Evolutionary conservation across 202 grass and related monocot genomes (phyloP).

Genomic region (Musa balbisiana): DNA sequence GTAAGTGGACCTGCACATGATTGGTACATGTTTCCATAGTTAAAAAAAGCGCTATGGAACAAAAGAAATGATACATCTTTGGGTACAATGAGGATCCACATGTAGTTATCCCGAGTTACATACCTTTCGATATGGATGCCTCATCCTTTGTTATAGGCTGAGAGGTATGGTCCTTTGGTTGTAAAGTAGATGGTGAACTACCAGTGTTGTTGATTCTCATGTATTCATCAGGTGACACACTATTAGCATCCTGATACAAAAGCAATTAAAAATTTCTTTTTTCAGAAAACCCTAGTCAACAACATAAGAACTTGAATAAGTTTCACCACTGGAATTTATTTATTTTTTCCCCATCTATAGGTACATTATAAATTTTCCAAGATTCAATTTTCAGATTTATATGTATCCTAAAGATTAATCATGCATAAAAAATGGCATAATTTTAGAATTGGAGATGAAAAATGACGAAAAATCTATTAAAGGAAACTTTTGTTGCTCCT

Average conservation of each 20-base stretch:
- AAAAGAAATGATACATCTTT: neutral
- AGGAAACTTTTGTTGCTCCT: no score
- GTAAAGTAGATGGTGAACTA: neutral
- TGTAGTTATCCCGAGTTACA: neutral
- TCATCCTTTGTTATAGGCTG: neutral
- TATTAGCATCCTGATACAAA: neutral
- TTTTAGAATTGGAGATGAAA: no score
- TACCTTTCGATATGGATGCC: neutral
- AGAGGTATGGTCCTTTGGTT: neutral
- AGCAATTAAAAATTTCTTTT: neutral
- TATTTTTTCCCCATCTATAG: neutral
- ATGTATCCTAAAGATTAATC: neutral
- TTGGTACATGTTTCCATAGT: neutral
- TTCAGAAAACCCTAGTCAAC: neutral
- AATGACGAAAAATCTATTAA: no score
- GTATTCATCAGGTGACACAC: neutral
- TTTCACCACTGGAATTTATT: no score
- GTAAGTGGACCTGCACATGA: conserved; percentile 23
- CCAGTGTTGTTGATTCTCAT: neutral
- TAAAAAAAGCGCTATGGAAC: neutral
- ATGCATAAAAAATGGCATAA: neutral
- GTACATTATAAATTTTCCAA: neutral
- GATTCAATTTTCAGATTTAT: neutral
- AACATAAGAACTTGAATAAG: neutral
- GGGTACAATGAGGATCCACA: neutral